Conservation (phyloP, 75 land plant species). For the Pseudotsuga menziesii region DNA sequence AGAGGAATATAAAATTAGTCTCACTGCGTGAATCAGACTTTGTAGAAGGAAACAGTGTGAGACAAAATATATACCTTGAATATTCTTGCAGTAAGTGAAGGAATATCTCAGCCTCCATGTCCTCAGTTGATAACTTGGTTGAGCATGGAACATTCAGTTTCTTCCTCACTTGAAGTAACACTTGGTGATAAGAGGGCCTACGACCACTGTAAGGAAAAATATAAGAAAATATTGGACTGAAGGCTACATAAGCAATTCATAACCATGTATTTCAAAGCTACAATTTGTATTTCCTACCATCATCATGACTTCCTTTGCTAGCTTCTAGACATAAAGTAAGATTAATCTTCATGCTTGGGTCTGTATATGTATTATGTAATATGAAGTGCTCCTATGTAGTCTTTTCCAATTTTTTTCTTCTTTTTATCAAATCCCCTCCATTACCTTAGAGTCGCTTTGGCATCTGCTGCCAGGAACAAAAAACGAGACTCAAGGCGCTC, state of each 20-base stretch:
- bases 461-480: constrained; percentile 92
- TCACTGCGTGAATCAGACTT: neutral
- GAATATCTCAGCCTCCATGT: constrained; percentile 89
- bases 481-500: constrained; percentile 72
- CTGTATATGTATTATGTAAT: too few relatives aligned
- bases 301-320: neutral
- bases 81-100: constrained; percentile 72
- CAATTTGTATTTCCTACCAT: neutral
- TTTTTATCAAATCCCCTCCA: neutral
- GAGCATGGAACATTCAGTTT: constrained; percentile 87
- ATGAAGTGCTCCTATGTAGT: neutral
- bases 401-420: too few relatives aligned
- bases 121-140: constrained; percentile 76
- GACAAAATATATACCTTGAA: constrained; percentile 49
- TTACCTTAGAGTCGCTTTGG: constrained; percentile 78
- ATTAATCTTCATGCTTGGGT: neutral
- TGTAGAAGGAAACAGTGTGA: neutral
- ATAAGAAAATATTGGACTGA: neutral
- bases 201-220: constrained; percentile 58
- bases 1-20: neutral
- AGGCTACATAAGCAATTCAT: constrained; percentile 6
- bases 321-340: constrained; percentile 1
- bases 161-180: constrained; percentile 66
- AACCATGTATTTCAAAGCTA: neutral
- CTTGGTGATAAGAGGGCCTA: constrained; percentile 86